These are phyloP conservation scores for Capronia coronata DNA, from an alignment of 2,329 filamentous ascomycete genomes.

Conservation along the genomic window DNA sequence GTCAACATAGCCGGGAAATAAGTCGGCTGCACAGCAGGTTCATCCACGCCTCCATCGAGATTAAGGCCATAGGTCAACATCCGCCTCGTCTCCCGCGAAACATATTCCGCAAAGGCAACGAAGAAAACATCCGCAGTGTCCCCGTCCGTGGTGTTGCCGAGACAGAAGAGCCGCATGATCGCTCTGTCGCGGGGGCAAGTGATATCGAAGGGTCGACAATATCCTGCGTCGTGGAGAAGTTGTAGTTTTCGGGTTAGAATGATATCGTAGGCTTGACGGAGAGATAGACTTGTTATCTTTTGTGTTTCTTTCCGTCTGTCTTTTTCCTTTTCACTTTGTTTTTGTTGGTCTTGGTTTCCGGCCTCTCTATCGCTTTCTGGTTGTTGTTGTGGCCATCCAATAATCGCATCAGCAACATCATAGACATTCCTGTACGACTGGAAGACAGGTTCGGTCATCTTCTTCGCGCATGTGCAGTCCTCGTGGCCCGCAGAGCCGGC, in stretches of 20 bases:
- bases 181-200: slow-evolving; percentile 28
- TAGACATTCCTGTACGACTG: slow-evolving; percentile 30
- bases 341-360: too few species aligned
- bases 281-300: too few species aligned
- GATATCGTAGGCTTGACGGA: slow-evolving; percentile 32
- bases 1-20: slow-evolving; percentile 36
- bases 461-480: slow-evolving; percentile 27
- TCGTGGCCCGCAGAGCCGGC: slow-evolving; percentile 33
- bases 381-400: slow-evolving; percentile 7
- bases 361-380: too few species aligned
- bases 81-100: slow-evolving; percentile 21
- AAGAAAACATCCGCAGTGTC: slow-evolving; percentile 30
- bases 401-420: slow-evolving; percentile 30
- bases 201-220: slow-evolving; percentile 27
- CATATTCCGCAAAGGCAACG: slow-evolving; percentile 25
- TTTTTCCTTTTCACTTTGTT: too few species aligned
- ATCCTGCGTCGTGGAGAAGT: slow-evolving; percentile 28
- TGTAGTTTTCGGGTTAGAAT: slow-evolving; percentile 29
- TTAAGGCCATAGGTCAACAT: slow-evolving; percentile 32
- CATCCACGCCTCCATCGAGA: slow-evolving; percentile 31
- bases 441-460: slow-evolving; percentile 32
- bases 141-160: slow-evolving; percentile 31
- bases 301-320: too few species aligned
- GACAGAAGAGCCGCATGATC: slow-evolving; percentile 34
- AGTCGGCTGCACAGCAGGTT: slow-evolving; percentile 34